Evolutionary conservation across 2,329 filamentous ascomycete species (phyloP).

Genomic region (Cordyceps fumosorosea): DNA sequence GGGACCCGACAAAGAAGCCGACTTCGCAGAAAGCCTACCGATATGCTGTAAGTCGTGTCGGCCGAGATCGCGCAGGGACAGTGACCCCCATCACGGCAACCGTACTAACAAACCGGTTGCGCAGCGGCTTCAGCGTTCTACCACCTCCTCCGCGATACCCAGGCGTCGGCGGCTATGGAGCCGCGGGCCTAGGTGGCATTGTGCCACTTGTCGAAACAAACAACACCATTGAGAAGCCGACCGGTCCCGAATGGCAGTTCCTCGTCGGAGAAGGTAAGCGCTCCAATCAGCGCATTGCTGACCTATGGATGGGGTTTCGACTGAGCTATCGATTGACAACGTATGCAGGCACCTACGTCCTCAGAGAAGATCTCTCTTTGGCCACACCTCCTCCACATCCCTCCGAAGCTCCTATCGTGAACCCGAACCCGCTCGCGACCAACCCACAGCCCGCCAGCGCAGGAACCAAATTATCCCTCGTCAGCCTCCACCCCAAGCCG

Average conservation of each 20-base stretch:
- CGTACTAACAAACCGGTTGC: constrained; percentile 8
- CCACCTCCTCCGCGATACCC: constrained; percentile 84
- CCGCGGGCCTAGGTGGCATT: constrained; percentile 59
- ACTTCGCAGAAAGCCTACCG: not conserved
- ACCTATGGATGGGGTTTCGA: too few species aligned
- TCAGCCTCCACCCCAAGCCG: constrained; percentile 59
- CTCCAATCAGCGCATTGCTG: not conserved
- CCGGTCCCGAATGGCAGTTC: constrained; percentile 79
- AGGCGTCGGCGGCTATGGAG: constrained; percentile 62
- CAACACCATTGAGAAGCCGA: constrained; percentile 75
- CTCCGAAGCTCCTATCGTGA: constrained; percentile 79
- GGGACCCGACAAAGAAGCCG: not conserved
- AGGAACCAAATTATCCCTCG: constrained; percentile 77
- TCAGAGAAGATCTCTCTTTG: constrained; percentile 86
- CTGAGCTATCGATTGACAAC: not conserved
- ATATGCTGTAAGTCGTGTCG: constrained; percentile 5
- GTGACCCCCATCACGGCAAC: not conserved
- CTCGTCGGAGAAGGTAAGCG: constrained; percentile 80
- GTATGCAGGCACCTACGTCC: constrained; percentile 69
- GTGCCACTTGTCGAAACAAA: constrained; percentile 86
- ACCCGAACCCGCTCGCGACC: constrained; percentile 86
- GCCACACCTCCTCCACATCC: constrained; percentile 94
- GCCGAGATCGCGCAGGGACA: not conserved
- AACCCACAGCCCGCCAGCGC: constrained; percentile 74
- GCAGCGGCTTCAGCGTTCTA: constrained; percentile 56